phyloP scores from a whole-genome alignment of 805 yeast genomes.

The Saturnispora sekii region DNA sequence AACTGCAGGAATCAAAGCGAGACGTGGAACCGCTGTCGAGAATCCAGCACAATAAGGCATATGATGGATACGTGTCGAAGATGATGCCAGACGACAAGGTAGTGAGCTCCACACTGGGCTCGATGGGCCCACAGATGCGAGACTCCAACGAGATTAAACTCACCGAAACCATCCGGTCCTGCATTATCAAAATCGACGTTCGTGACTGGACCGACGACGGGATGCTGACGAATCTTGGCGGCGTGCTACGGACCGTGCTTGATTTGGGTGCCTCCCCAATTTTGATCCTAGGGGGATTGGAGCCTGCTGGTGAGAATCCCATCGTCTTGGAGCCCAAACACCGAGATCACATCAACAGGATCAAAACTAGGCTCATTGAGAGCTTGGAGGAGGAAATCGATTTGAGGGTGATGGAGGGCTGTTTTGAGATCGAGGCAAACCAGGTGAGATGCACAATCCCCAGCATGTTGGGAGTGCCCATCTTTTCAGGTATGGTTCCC shows the following conservation, averaged over 20 bases:
- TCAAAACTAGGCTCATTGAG: slow-evolving; percentile 5
- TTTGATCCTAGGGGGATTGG: slow-evolving; percentile 40
- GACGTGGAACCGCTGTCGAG: not conserved
- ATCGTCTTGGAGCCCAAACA: not conserved
- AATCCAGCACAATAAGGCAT: slow-evolving; percentile 9
- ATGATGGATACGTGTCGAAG: slow-evolving; percentile 4
- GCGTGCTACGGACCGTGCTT: slow-evolving; percentile 9
- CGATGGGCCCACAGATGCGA: slow-evolving; percentile 5
- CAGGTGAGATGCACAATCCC: slow-evolving; percentile 24
- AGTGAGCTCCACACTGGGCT: slow-evolving; percentile 7
- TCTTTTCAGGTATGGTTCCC: slow-evolving; percentile 42
- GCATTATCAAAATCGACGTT: slow-evolving; percentile 41
- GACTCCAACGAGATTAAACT: slow-evolving; percentile 21
- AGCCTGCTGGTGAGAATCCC: too few relatives aligned
- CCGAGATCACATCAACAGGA: slow-evolving; percentile 14
- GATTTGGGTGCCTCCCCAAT: slow-evolving; percentile 61
- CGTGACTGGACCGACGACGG: slow-evolving; percentile 25
- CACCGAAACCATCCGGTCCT: slow-evolving; percentile 38
- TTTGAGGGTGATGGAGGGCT: slow-evolving; percentile 27
- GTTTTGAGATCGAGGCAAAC: slow-evolving; percentile 26
- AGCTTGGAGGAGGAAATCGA: slow-evolving; percentile 4
- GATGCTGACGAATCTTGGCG: slow-evolving; percentile 3
- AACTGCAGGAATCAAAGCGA: not conserved
- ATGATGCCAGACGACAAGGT: slow-evolving; percentile 11
- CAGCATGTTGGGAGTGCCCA: slow-evolving; percentile 32